phyloP scores from a whole-genome alignment of 2,329 filamentous ascomycete species.

The Exophiala viscosa region DNA sequence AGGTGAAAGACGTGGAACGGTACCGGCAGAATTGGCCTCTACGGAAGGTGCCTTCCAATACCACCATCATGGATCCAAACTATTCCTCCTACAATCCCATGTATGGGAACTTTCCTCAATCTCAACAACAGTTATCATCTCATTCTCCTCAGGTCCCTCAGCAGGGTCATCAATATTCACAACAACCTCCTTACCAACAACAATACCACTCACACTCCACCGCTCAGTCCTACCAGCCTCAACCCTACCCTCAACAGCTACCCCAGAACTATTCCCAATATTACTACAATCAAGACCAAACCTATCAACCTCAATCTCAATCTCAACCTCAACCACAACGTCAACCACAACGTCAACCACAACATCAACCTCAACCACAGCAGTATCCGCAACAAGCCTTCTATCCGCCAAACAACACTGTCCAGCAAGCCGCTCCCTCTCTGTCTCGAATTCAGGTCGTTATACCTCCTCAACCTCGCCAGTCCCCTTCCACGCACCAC shows the following conservation, averaged over 20 bases:
- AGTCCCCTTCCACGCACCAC: conserved; percentile 28
- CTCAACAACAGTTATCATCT: neutral
- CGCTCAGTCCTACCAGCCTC: conserved; percentile 3
- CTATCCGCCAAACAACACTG: neutral
- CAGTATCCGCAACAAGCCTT: conserved; percentile 5
- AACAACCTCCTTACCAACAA: neutral
- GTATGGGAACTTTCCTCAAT: neutral
- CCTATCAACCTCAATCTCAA: conserved; percentile 1
- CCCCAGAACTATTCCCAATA: conserved; percentile 35
- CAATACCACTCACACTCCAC: neutral
- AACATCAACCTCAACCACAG: neutral
- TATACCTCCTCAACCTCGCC: conserved; percentile 12
- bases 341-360: neutral
- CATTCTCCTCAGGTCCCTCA: neutral
- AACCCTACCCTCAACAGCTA: conserved; percentile 5
- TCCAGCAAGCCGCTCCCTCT: neutral
- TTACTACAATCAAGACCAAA: conserved; percentile 39
- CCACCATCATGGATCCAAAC: conserved; percentile 16
- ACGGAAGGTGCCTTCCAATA: too few species aligned
- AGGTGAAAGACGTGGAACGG: too few species aligned
- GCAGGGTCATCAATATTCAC: neutral
- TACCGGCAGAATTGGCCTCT: too few species aligned
- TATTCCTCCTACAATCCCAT: conserved; percentile 5
- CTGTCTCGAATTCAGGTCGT: conserved; percentile 4
- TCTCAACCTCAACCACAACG: too few species aligned